Evolutionary conservation across 768 basidiomycete genomes (phyloP).

Genomic region (Atractiella rhizophila): DNA sequence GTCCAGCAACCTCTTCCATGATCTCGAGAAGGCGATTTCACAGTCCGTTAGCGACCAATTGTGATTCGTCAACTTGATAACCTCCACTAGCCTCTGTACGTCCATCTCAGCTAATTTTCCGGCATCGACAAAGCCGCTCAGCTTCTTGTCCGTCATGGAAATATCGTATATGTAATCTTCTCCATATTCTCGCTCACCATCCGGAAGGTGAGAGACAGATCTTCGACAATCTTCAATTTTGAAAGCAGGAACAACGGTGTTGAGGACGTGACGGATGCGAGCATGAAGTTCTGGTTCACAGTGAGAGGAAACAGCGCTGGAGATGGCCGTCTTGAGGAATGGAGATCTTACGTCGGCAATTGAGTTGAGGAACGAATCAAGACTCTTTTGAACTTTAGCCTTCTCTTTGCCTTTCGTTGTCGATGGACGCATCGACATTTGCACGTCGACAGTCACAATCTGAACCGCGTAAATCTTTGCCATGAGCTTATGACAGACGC

Average conservation of each 20-base stretch:
- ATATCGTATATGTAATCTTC: no score
- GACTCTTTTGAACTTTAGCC: no score
- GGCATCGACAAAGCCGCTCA: no score
- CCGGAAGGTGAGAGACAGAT: no score
- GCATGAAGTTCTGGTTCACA: constrained; percentile 50
- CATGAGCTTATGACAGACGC: constrained; percentile 38
- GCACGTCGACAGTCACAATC: constrained; percentile 49
- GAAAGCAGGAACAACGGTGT: no score
- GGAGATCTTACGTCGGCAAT: constrained; percentile 4
- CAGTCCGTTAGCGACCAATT: constrained; percentile 64
- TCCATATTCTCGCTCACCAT: no score
- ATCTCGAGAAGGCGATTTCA: constrained; percentile 44
- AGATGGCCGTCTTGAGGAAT: constrained; percentile 2
- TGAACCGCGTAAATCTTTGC: constrained; percentile 50
- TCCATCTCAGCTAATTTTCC: no score
- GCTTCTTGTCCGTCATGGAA: no score
- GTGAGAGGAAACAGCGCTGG: constrained; percentile 28
- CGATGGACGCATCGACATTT: constrained; percentile 12
- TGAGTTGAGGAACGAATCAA: constrained; percentile 1
- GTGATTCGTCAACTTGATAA: constrained; percentile 53
- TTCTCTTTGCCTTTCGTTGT: no score
- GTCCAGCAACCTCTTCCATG: constrained; percentile 57
- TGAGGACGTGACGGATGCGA: no score
- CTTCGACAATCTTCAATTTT: no score
- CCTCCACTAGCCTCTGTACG: no score